These are phyloP conservation scores for Phyllosticta capitalensis DNA, from an alignment of 2,329 filamentous ascomycete species.

Conservation along the genomic window DNA sequence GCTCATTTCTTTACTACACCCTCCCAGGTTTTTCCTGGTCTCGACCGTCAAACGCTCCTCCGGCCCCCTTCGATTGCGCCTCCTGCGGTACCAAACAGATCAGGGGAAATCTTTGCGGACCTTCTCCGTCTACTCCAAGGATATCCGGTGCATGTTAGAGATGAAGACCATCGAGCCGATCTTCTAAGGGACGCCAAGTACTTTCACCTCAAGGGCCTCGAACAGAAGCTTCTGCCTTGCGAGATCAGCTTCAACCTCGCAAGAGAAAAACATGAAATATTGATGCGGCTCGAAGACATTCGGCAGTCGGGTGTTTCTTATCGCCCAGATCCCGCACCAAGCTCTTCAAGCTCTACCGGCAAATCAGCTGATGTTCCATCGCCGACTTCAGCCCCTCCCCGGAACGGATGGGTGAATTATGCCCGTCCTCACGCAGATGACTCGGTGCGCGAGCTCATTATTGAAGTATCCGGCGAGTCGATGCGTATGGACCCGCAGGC, in stretches of 20 bases:
- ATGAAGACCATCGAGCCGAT: slow-evolving; percentile 65
- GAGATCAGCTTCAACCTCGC: slow-evolving; percentile 64
- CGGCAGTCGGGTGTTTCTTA: slow-evolving; percentile 75
- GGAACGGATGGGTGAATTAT: slow-evolving; percentile 60
- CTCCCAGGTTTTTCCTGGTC: slow-evolving; percentile 73
- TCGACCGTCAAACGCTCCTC: slow-evolving; percentile 67
- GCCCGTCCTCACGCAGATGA: slow-evolving; percentile 80
- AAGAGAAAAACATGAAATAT: slow-evolving; percentile 62
- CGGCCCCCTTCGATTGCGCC: slow-evolving; percentile 80
- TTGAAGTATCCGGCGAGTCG: slow-evolving; percentile 57
- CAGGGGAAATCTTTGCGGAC: slow-evolving; percentile 75
- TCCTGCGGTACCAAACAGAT: slow-evolving; percentile 69
- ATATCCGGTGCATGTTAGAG: slow-evolving; percentile 68
- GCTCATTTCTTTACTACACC: slow-evolving; percentile 77
- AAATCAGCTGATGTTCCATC: slow-evolving; percentile 3
- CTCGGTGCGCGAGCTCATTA: slow-evolving; percentile 59
- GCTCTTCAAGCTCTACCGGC: slow-evolving; percentile 15
- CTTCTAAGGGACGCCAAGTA: slow-evolving; percentile 82
- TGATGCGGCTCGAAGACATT: slow-evolving; percentile 74
- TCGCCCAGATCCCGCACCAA: slow-evolving; percentile 34
- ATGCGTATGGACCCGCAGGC: slow-evolving; percentile 22
- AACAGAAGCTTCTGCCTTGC: slow-evolving; percentile 77
- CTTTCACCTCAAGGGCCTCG: slow-evolving; percentile 83
- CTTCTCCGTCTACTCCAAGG: slow-evolving; percentile 73
- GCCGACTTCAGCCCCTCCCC: slow-evolving; percentile 14